phyloP scores from a whole-genome alignment of 805 yeast species.

The Candida vaughaniae region DNA sequence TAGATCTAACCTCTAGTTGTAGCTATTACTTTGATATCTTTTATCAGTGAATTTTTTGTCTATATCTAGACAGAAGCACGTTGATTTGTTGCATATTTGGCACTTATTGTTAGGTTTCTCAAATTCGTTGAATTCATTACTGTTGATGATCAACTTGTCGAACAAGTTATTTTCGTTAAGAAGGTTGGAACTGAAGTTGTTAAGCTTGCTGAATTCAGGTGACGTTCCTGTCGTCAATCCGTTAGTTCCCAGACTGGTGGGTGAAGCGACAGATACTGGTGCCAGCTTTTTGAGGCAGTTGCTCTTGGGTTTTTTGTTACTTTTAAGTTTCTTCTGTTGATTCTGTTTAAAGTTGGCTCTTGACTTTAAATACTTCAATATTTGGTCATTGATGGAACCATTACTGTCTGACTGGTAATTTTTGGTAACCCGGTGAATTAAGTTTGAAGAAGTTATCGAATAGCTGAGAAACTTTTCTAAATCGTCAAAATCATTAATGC shows the following conservation, averaged over 20 bases:
- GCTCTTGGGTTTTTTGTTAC: constrained; percentile 6
- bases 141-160: constrained; percentile 15
- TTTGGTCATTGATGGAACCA: constrained; percentile 21
- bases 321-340: constrained; percentile 6
- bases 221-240: neutral
- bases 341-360: constrained; percentile 16
- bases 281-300: no score
- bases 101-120: constrained; percentile 34
- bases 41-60: constrained; percentile 17
- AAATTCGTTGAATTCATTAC: constrained; percentile 8
- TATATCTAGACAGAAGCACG: constrained; percentile 43
- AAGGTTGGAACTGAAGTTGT: constrained; percentile 11
- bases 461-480: constrained; percentile 39
- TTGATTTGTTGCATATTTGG: constrained; percentile 28
- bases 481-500: constrained; percentile 39
- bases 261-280: no score
- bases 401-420: constrained; percentile 12
- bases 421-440: constrained; percentile 41
- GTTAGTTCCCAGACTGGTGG: no score
- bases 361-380: constrained; percentile 20
- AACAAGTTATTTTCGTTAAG: constrained; percentile 16
- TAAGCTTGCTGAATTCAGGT: constrained; percentile 1
- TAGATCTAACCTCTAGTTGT: no score
- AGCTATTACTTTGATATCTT: no score
- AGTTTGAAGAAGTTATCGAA: constrained; percentile 34